Evolutionary conservation across 371 early-diverging fungal species (phyloP).

Genomic region (Massospora cicadina): DNA sequence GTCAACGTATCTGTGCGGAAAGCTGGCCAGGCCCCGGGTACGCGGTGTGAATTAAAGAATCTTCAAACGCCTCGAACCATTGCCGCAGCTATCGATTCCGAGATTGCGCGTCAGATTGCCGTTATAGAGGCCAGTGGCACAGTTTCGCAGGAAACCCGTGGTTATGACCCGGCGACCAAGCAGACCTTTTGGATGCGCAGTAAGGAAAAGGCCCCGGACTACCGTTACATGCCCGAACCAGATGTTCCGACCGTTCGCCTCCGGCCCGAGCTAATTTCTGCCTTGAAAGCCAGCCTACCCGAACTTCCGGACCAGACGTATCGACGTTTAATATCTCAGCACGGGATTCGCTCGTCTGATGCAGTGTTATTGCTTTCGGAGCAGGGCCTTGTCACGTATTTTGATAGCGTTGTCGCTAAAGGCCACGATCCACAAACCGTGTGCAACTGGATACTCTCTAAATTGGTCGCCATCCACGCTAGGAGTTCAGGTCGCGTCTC

Average conservation of each 20-base stretch:
- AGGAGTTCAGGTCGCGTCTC: neutral
- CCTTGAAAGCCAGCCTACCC: neutral
- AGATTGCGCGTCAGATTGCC: slow-evolving; percentile 51
- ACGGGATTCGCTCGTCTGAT: neutral
- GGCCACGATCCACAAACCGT: neutral
- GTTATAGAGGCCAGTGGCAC: slow-evolving; percentile 28
- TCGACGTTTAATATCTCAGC: neutral
- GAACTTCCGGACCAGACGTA: neutral
- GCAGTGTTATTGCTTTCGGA: neutral
- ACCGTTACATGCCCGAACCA: slow-evolving; percentile 86
- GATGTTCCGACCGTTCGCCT: slow-evolving; percentile 51
- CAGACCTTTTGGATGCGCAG: slow-evolving; percentile 46
- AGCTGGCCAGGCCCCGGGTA: slow-evolving; percentile 33
- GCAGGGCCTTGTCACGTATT: neutral
- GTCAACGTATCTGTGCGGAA: slow-evolving; percentile 72
- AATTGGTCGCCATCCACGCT: neutral
- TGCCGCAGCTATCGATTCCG: slow-evolving; percentile 55
- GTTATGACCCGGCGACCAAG: slow-evolving; percentile 41
- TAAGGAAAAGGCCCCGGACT: slow-evolving; percentile 73
- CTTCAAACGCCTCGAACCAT: slow-evolving; percentile 62
- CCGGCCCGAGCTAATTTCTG: neutral
- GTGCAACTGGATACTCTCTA: neutral
- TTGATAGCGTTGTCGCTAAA: neutral
- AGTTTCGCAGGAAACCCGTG: slow-evolving; percentile 56
- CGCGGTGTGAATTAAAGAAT: slow-evolving; percentile 75